Evolutionary conservation across 164 flowering plant genomes (phyloP).

Genomic region (Pachysandra terminalis): DNA sequence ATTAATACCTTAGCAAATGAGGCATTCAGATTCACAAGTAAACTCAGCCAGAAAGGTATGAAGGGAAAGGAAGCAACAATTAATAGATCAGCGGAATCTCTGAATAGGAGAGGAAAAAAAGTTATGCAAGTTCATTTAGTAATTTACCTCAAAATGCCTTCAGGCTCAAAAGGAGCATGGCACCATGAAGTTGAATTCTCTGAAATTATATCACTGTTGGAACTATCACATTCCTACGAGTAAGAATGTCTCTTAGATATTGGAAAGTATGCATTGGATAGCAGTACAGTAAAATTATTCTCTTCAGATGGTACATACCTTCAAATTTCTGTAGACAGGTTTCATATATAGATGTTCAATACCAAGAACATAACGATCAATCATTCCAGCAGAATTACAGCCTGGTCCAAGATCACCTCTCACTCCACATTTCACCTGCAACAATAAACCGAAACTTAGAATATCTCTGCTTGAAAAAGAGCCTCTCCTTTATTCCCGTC

Average conservation of each 20-base stretch:
- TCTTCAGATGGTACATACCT: conserved; percentile 33
- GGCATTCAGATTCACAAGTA: not conserved
- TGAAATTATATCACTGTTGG: conserved; percentile 29
- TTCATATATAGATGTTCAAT: conserved; percentile 50
- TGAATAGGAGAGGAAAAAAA: not conserved
- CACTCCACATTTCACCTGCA: conserved; percentile 55
- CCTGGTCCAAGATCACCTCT: conserved; percentile 77
- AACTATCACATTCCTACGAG: conserved; percentile 48
- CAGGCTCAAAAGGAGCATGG: conserved; percentile 76
- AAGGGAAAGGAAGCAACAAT: not conserved
- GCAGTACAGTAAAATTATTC: not conserved
- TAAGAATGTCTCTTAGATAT: conserved; percentile 6
- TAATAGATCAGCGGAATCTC: not conserved
- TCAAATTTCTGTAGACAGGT: conserved; percentile 57
- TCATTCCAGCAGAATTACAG: conserved; percentile 76
- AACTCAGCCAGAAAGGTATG: not conserved
- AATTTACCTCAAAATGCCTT: conserved; percentile 69
- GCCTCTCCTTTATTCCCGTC: too few species aligned
- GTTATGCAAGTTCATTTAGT: not conserved
- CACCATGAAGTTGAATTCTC: conserved; percentile 67
- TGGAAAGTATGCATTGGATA: not conserved
- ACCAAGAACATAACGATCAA: conserved; percentile 64
- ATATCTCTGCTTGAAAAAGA: not conserved
- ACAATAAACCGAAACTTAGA: not conserved
- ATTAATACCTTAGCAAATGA: too few species aligned